Percentiles rank a stretch among this genome's conserved stretches.
These are phyloP conservation scores for Piper betle DNA, from an alignment of 164 flowering plant species.

Conservation along the genomic window DNA sequence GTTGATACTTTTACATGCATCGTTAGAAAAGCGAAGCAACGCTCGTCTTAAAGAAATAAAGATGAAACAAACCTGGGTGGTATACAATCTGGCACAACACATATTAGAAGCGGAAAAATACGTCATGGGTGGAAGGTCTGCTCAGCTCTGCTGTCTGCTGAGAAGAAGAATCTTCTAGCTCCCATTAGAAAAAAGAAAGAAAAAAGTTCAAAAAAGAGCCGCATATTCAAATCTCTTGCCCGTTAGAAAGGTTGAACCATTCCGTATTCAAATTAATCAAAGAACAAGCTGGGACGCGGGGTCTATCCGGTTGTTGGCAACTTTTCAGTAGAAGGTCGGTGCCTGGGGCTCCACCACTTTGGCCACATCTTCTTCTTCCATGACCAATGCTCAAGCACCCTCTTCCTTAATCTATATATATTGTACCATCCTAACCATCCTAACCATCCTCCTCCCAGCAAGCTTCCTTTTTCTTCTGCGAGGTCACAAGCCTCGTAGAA, in stretches of 20 bases:
- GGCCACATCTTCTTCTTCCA: not conserved
- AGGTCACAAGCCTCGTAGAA: constrained; percentile 27
- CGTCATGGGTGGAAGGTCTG: too few species aligned
- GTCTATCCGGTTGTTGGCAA: constrained; percentile 4
- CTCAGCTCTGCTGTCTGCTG: too few species aligned
- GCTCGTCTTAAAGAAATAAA: too few species aligned
- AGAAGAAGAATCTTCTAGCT: too few species aligned
- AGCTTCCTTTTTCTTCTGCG: constrained; percentile 16
- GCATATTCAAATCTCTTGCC: not conserved
- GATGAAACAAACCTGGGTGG: too few species aligned
- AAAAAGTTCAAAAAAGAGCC: too few species aligned
- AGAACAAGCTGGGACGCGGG: not conserved
- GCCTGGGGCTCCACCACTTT: constrained; percentile 8
- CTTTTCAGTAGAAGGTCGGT: constrained; percentile 6
- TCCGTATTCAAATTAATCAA: not conserved
- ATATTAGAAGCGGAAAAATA: too few species aligned
- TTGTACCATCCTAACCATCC: not conserved
- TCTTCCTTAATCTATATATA: constrained; percentile 4
- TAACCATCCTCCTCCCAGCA: not conserved
- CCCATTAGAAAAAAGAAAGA: too few species aligned
- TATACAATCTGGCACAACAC: too few species aligned
- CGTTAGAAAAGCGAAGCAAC: too few species aligned
- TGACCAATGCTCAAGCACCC: not conserved
- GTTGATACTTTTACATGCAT: too few species aligned
- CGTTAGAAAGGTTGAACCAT: too few species aligned